Conservation (phyloP, 2,329 filamentous ascomycete species). For the Orbilia ellipsospora region DNA sequence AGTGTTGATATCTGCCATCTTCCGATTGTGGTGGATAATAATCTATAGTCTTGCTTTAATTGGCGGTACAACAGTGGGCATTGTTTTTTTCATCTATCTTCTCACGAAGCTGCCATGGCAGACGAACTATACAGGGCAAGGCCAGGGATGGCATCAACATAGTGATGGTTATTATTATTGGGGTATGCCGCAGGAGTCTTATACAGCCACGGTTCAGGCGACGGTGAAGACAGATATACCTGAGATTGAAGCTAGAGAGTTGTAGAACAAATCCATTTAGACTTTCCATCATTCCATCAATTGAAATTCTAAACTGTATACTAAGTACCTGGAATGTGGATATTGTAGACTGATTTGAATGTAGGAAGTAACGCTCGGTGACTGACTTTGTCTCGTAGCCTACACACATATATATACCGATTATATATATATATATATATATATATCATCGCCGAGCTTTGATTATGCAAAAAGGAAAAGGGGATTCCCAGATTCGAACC, state of each 20-base stretch:
- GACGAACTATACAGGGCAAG: slow-evolving; percentile 27
- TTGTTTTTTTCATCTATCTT: slow-evolving; percentile 24
- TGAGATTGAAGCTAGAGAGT: slow-evolving; percentile 34
- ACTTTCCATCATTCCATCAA: too few species aligned
- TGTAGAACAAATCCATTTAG: not conserved
- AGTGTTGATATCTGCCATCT: slow-evolving; percentile 27
- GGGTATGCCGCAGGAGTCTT: slow-evolving; percentile 36
- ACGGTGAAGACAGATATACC: slow-evolving; percentile 35
- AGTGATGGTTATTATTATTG: slow-evolving; percentile 49
- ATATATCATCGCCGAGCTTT: too few species aligned
- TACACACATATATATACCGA: too few species aligned
- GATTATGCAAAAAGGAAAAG: too few species aligned
- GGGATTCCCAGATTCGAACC: too few species aligned
- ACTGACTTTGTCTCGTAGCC: too few species aligned
- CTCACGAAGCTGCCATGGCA: slow-evolving; percentile 36
- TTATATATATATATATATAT: too few species aligned
- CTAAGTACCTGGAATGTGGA: too few species aligned
- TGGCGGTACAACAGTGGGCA: slow-evolving; percentile 32
- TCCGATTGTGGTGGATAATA: slow-evolving; percentile 31
- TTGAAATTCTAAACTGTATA: too few species aligned
- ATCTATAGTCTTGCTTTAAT: slow-evolving; percentile 35
- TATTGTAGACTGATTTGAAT: too few species aligned
- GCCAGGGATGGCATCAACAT: slow-evolving; percentile 28
- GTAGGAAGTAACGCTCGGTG: too few species aligned
- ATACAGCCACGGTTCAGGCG: slow-evolving; percentile 32